Conservation (phyloP, 208 protist genomes). For the Leishmania martiniquensis region DNA sequence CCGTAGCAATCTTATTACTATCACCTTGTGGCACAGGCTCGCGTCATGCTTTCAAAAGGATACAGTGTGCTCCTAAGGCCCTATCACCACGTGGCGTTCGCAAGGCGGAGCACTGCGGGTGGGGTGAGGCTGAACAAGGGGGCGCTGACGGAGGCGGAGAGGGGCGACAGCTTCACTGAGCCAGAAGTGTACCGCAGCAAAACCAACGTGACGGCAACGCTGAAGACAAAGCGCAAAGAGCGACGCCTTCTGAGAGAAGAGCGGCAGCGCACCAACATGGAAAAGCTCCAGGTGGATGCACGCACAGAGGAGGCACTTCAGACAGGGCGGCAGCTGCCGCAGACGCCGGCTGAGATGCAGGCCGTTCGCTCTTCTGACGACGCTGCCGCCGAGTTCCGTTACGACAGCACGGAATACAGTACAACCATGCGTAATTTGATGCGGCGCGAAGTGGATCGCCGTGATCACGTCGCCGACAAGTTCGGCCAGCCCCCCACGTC, state of each 20-base stretch:
- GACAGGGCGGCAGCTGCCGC: constrained; percentile 31
- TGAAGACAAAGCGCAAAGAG: constrained; percentile 55
- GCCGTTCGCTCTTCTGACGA: constrained; percentile 51
- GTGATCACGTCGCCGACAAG: constrained; percentile 76
- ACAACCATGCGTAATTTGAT: constrained; percentile 49
- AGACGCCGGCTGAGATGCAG: constrained; percentile 33
- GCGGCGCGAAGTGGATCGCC: constrained; percentile 68
- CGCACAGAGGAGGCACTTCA: constrained; percentile 43
- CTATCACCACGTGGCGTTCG: constrained; percentile 34
- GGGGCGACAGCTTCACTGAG: constrained; percentile 79
- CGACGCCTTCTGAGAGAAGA: constrained; percentile 47
- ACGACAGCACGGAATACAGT: constrained; percentile 34
- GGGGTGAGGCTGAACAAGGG: constrained; percentile 69
- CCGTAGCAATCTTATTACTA: neutral
- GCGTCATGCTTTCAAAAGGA: constrained; percentile 17
- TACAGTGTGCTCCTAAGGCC: constrained; percentile 18
- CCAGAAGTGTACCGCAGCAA: constrained; percentile 71
- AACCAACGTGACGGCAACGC: constrained; percentile 57
- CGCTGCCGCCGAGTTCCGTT: neutral
- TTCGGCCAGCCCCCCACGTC: constrained; percentile 75
- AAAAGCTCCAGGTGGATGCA: constrained; percentile 39
- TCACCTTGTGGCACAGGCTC: too few relatives aligned
- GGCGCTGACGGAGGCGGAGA: constrained; percentile 44
- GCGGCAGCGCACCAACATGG: constrained; percentile 34
- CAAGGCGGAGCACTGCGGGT: constrained; percentile 36